Conservation (phyloP, 2,329 filamentous ascomycete genomes). For the Fusarium sp. region DNA sequence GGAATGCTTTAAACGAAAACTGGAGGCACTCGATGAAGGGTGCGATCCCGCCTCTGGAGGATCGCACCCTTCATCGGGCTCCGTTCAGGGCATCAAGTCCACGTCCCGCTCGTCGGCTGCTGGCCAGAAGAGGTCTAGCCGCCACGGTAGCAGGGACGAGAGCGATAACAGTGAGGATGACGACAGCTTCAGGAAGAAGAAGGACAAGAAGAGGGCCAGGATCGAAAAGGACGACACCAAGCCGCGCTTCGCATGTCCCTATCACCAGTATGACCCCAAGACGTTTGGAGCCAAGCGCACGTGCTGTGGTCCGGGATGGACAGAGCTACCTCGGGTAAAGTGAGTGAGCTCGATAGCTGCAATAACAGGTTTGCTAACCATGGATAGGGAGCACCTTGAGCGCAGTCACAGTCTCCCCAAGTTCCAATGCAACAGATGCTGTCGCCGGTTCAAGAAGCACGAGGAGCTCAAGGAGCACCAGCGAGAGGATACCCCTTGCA, state of each 20-base stretch:
- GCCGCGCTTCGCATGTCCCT: conserved; percentile 51
- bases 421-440: conserved; percentile 38
- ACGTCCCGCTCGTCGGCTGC: conserved; percentile 9
- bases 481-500: conserved; percentile 28
- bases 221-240: conserved; percentile 47
- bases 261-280: conserved; percentile 50
- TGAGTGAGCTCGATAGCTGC: conserved; percentile 10
- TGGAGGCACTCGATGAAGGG: conserved; percentile 35
- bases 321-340: conserved; percentile 40
- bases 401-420: conserved; percentile 35
- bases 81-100: conserved; percentile 20
- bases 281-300: conserved; percentile 37
- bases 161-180: conserved; percentile 45
- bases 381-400: conserved; percentile 40
- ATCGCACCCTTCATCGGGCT: conserved; percentile 32
- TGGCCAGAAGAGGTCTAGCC: conserved; percentile 34
- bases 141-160: conserved; percentile 37
- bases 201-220: conserved; percentile 52
- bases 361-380: not conserved
- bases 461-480: conserved; percentile 38
- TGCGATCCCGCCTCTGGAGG: conserved; percentile 18
- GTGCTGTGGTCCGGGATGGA: conserved; percentile 42
- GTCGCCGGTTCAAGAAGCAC: conserved; percentile 28
- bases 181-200: conserved; percentile 47
- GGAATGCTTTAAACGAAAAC: conserved; percentile 33